A percentile compares a stretch with the other conserved stretches of the same genome.
Evolutionary conservation across 2,329 filamentous ascomycete species (phyloP).

Genomic region (Madurella fahalii): DNA sequence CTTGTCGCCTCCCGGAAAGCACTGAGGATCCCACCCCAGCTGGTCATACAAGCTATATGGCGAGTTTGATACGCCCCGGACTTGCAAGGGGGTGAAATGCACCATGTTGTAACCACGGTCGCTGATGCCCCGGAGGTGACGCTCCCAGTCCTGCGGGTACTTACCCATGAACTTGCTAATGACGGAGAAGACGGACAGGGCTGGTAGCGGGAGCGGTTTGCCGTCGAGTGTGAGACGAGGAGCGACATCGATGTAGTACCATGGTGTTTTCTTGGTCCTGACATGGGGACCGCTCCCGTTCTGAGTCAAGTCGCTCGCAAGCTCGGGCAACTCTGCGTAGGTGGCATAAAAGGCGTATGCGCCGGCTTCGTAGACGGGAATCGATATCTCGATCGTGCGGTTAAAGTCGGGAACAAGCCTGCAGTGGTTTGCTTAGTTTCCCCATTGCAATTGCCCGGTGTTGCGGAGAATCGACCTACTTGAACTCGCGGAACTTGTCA

Average conservation of each 20-base stretch:
- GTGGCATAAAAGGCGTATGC: constrained; percentile 94
- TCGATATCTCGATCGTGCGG: constrained; percentile 80
- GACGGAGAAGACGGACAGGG: constrained; percentile 85
- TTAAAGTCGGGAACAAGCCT: constrained; percentile 93
- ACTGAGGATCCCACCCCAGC: constrained; percentile 72
- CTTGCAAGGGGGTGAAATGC: constrained; percentile 92
- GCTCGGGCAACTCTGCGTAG: constrained; percentile 79
- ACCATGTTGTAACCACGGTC: constrained; percentile 97
- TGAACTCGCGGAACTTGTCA: constrained; percentile 78
- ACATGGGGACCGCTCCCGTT: constrained; percentile 44
- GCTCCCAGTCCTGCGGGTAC: constrained; percentile 86
- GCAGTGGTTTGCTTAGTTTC: constrained; percentile 13
- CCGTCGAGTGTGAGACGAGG: constrained; percentile 73
- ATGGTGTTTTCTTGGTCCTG: constrained; percentile 63
- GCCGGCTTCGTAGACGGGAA: constrained; percentile 77
- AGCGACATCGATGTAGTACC: constrained; percentile 91
- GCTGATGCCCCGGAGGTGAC: constrained; percentile 81
- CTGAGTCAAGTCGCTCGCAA: constrained; percentile 53
- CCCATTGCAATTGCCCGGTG: not conserved
- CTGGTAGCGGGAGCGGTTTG: constrained; percentile 72
- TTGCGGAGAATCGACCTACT: constrained; percentile 51
- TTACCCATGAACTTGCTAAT: constrained; percentile 98
- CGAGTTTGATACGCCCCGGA: constrained; percentile 85
- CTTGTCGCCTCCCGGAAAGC: constrained; percentile 80
- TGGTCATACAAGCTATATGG: constrained; percentile 97